These are phyloP conservation scores for Fusarium devonianum DNA, from an alignment of 2,329 filamentous ascomycete species.

Conservation along the genomic window DNA sequence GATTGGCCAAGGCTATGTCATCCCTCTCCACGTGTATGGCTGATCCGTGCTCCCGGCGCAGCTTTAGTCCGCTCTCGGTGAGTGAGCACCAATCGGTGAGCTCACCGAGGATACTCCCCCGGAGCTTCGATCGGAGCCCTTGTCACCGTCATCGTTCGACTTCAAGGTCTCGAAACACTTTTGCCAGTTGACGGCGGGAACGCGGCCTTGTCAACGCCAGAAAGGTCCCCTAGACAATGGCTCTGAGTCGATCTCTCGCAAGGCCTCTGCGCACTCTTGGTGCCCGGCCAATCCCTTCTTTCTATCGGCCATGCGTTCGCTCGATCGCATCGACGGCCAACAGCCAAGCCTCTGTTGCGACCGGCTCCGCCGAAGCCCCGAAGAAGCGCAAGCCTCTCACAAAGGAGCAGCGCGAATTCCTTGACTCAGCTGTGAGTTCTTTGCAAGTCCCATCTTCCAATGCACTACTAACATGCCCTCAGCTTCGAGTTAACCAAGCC, in stretches of 20 bases:
- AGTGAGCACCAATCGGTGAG: conserved; percentile 7
- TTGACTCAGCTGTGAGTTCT: conserved; percentile 72
- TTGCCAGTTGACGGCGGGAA: conserved; percentile 17
- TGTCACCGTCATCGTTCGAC: conserved; percentile 39
- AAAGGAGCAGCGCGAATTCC: conserved; percentile 73
- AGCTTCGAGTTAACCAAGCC: conserved; percentile 95
- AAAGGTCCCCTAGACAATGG: conserved; percentile 25
- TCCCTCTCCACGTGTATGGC: conserved; percentile 38
- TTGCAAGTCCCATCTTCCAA: background rate
- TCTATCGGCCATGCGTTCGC: conserved; percentile 28
- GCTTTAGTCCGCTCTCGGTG: conserved; percentile 39
- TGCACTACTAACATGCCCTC: conserved; percentile 18
- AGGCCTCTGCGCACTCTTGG: conserved; percentile 27
- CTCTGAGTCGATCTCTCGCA: conserved; percentile 25
- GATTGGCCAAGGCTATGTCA: conserved; percentile 40
- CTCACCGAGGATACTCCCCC: conserved; percentile 25
- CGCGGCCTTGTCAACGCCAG: background rate
- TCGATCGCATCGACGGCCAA: conserved; percentile 35
- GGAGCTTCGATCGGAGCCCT: conserved; percentile 19
- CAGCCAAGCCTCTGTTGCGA: conserved; percentile 27
- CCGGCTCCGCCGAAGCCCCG: conserved; percentile 37
- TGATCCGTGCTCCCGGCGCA: conserved; percentile 31
- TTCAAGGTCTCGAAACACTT: conserved; percentile 10
- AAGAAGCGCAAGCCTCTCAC: conserved; percentile 68
- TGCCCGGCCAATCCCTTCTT: conserved; percentile 18